phyloP scores from a whole-genome alignment of 495 filamentous ascomycete species.

The Penicillium dipodomyicola region DNA sequence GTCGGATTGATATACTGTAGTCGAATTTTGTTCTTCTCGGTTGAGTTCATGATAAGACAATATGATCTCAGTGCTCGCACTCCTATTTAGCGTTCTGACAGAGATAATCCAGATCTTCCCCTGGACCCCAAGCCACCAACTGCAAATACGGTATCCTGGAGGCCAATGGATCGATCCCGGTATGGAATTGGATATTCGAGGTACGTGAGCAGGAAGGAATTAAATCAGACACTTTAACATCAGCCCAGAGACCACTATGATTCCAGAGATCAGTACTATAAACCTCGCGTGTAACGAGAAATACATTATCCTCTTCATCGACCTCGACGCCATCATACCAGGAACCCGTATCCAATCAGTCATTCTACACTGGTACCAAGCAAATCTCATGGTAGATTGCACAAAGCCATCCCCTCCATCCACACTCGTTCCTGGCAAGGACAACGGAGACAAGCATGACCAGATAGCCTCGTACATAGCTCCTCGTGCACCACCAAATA shows the following conservation, averaged over 20 bases:
- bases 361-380: slow-evolving; percentile 43
- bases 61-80: not conserved
- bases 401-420: not conserved
- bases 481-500: slow-evolving; percentile 34
- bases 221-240: slow-evolving; percentile 9
- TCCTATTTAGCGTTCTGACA: not conserved
- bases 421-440: not conserved
- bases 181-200: slow-evolving; percentile 11
- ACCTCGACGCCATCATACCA: slow-evolving; percentile 34
- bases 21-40: not conserved
- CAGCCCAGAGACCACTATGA: slow-evolving; percentile 14
- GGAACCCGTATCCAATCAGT: slow-evolving; percentile 23
- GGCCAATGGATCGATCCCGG: slow-evolving; percentile 17
- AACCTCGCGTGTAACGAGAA: slow-evolving; percentile 12
- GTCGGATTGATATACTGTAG: not conserved
- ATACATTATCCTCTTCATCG: slow-evolving; percentile 37
- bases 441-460: not conserved
- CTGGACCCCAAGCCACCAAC: slow-evolving; percentile 2
- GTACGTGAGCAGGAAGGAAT: slow-evolving; percentile 4
- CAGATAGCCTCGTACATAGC: slow-evolving; percentile 31
- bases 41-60: not conserved
- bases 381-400: slow-evolving; percentile 21
- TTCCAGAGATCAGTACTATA: slow-evolving; percentile 24
- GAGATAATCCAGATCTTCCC: slow-evolving; percentile 1
- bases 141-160: slow-evolving; percentile 16